Evolutionary conservation across 2,329 filamentous ascomycete species (phyloP).

Genomic region (Byssothecium circinans): DNA sequence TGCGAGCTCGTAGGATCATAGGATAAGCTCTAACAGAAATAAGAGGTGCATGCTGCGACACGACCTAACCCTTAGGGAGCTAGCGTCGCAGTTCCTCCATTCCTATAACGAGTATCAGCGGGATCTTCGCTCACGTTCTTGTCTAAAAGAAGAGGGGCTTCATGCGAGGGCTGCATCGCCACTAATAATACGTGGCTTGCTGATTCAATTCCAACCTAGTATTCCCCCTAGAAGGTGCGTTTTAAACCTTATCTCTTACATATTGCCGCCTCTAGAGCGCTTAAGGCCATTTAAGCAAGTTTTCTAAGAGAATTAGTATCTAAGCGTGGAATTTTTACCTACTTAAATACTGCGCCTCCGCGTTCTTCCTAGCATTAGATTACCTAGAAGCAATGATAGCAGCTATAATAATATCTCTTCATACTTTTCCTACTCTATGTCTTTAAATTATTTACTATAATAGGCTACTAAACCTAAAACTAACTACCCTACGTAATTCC

Average conservation of each 20-base stretch:
- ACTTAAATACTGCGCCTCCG: conserved; percentile 14
- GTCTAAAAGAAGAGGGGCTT: conserved; percentile 11
- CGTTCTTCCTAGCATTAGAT: conserved; percentile 7
- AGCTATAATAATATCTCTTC: conserved; percentile 10
- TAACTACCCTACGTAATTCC: conserved; percentile 8
- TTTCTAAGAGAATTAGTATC: conserved; percentile 8
- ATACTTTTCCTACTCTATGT: conserved; percentile 6
- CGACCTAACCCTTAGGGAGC: conserved; percentile 7
- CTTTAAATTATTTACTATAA: conserved; percentile 13
- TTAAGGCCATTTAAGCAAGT: conserved; percentile 6
- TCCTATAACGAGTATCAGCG: conserved; percentile 7
- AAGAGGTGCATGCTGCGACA: conserved; percentile 4
- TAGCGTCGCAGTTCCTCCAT: conserved; percentile 9
- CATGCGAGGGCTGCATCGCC: conserved; percentile 13
- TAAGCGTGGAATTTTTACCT: conserved; percentile 11
- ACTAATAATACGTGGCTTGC: conserved; percentile 7
- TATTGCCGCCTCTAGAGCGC: conserved; percentile 5
- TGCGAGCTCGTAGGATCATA: conserved; percentile 4
- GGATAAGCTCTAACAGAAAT: conserved; percentile 10
- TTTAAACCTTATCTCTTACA: conserved; percentile 7
- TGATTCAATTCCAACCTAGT: conserved; percentile 9
- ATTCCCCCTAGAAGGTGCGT: conserved; percentile 6
- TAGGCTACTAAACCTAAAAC: conserved; percentile 10
- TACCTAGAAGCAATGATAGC: conserved; percentile 6
- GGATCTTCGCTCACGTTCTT: conserved; percentile 6